Base-by-base conservation (phyloP, 352 stramenopile species). In the Elongisporangium prolatum region DNA sequence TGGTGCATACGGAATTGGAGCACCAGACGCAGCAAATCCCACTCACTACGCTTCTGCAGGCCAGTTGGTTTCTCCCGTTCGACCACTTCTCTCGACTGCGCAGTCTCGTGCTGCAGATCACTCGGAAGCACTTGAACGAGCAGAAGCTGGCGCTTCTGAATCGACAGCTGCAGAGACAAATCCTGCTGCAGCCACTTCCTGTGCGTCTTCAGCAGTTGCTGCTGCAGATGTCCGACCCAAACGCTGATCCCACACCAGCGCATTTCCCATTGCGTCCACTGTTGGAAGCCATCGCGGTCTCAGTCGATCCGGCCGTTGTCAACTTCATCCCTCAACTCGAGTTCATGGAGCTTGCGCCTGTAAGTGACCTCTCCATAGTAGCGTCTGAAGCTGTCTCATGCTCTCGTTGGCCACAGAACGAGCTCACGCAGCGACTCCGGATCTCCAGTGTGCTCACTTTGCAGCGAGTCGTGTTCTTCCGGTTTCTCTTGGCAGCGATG, bases 31-130 rank as follows among this genome's bases (percentile, higher is more conserved):
- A 58, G 37, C 48, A 28, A 8, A 64, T 74, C 37, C 44, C 66
- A 11, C 63, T 74, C 54, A 54, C 54, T 20, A 72, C 54, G 18
- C 66, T 80, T 14, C 59, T 88, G 1, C 65, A 77, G 58, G 71
- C 76, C 13, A 87, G 74, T 34, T 88, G 80, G 80, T 84, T 88
- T 53, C 48, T 88, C n/a, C 77, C 77, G 10, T 85, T 90, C 16
- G 74, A 84, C 17, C 60, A 86, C 13, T 58, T 86, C 13, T 37
- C 64, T 13, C 56, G 72, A 5, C 56, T 87, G 9, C 68, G 77
- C 18, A 75, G 40, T 48, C 61, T 84, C 18, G 63, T 88, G 4
- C 72, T 85, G 44, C 77, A 86, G 55, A 77, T 86, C 37, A 85
- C 72, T 1, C 74, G 74, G 16, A 71, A 69, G 18, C 77, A 88